These are phyloP conservation scores for Beauveria pseudobassiana DNA, from an alignment of 2,329 filamentous ascomycete species.

Conservation along the genomic window DNA sequence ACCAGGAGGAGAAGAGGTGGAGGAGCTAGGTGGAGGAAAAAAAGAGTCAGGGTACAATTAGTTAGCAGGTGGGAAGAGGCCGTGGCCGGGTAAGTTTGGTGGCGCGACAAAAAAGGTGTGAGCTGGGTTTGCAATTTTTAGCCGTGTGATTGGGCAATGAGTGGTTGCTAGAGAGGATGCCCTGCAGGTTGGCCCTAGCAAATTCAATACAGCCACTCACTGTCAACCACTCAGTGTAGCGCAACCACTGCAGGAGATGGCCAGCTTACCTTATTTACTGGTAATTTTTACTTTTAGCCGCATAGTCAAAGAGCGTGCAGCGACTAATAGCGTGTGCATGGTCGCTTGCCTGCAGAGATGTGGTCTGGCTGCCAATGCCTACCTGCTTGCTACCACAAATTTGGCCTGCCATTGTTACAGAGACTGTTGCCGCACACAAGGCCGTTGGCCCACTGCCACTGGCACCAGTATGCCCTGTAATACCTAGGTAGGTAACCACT, in stretches of 20 bases:
- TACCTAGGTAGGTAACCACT: too few species aligned
- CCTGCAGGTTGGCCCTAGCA: conserved; percentile 1
- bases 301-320: too few species aligned
- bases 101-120: conserved; percentile 27
- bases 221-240: too few species aligned
- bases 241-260: too few species aligned
- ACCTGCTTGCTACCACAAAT: too few species aligned
- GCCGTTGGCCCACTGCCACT: background rate
- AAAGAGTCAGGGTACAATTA: conserved; percentile 18
- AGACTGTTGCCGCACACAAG: background rate
- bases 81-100: conserved; percentile 12
- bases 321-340: too few species aligned
- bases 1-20: conserved; percentile 16
- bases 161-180: background rate
- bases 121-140: conserved; percentile 31
- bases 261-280: too few species aligned
- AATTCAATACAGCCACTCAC: background rate
- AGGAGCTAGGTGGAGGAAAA: conserved; percentile 20
- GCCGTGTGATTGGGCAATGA: conserved; percentile 29
- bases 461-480: background rate
- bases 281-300: too few species aligned
- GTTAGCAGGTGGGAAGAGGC: conserved; percentile 1
- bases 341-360: too few species aligned
- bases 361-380: too few species aligned
- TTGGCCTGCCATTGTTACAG: background rate